Conservation (phyloP, 306 rosid species). For the Cicer arietinum region DNA sequence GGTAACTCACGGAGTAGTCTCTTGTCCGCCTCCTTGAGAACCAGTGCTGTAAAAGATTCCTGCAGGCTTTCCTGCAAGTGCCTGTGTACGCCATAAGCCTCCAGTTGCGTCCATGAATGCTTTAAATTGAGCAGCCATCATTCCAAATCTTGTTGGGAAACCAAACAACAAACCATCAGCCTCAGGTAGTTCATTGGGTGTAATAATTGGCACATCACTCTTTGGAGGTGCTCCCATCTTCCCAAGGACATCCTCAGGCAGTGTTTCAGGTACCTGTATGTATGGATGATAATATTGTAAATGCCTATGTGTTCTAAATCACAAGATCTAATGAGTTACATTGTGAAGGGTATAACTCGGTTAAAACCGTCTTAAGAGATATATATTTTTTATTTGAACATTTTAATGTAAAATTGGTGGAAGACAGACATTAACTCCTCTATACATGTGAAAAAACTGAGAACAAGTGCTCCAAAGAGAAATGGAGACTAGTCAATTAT, state of each 20-base stretch:
- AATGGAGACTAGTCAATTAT: background rate
- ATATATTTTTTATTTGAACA: constrained; percentile 21
- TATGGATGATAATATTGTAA: background rate
- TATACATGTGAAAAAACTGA: constrained; percentile 5
- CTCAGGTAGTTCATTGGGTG: constrained; percentile 71
- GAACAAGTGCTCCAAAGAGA: background rate
- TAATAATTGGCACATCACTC: constrained; percentile 74
- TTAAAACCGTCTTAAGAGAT: constrained; percentile 20
- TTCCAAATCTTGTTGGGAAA: constrained; percentile 94
- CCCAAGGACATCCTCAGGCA: constrained; percentile 71
- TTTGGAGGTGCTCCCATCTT: constrained; percentile 93
- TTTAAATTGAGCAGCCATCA: constrained; percentile 93
- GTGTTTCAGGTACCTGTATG: constrained; percentile 84
- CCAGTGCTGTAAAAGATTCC: constrained; percentile 96
- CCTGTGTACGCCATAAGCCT: constrained; percentile 85
- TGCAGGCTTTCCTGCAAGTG: constrained; percentile 92
- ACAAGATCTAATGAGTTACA: background rate
- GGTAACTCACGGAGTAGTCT: constrained; percentile 88
- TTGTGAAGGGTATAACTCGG: background rate
- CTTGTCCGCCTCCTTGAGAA: constrained; percentile 98
- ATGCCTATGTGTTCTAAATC: background rate
- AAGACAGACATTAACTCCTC: background rate
- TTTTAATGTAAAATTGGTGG: constrained; percentile 5
- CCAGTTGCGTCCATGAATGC: constrained; percentile 92
- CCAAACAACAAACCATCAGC: constrained; percentile 93